Evolutionary conservation across 2,329 filamentous ascomycete species (phyloP).

Genomic region (Claviceps paspali): DNA sequence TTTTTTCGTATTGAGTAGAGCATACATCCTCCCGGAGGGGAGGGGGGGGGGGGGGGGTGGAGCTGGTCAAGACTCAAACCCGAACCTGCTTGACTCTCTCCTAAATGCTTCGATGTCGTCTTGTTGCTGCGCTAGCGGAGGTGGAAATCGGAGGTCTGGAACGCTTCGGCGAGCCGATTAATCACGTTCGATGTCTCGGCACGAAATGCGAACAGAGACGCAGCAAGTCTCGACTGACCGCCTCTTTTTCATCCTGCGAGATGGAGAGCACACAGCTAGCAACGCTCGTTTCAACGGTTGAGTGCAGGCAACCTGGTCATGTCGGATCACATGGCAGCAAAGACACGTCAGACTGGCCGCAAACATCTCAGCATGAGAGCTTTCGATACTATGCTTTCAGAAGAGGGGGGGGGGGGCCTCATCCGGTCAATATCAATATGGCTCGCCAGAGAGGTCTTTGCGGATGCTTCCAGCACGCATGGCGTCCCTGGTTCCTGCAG

Average conservation of each 20-base stretch:
- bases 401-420: no score
- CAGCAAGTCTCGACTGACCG: background rate
- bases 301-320: background rate
- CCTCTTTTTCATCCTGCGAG: background rate
- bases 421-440: no score
- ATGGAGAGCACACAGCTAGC: background rate
- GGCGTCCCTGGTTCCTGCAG: constrained; percentile 3
- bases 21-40: no score
- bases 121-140: no score
- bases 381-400: background rate
- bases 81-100: no score
- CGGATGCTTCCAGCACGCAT: background rate
- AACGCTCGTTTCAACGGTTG: background rate
- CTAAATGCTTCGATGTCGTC: no score
- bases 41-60: no score
- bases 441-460: background rate
- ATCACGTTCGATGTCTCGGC: background rate
- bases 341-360: background rate
- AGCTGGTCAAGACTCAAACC: no score
- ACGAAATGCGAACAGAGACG: background rate
- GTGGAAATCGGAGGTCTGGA: no score
- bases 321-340: background rate
- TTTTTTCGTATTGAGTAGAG: no score
- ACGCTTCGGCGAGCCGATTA: no score
- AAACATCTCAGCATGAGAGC: background rate